These are phyloP conservation scores for Plenodomus tracheiphilus DNA, from an alignment of 2,329 filamentous ascomycete species.

Conservation along the genomic window DNA sequence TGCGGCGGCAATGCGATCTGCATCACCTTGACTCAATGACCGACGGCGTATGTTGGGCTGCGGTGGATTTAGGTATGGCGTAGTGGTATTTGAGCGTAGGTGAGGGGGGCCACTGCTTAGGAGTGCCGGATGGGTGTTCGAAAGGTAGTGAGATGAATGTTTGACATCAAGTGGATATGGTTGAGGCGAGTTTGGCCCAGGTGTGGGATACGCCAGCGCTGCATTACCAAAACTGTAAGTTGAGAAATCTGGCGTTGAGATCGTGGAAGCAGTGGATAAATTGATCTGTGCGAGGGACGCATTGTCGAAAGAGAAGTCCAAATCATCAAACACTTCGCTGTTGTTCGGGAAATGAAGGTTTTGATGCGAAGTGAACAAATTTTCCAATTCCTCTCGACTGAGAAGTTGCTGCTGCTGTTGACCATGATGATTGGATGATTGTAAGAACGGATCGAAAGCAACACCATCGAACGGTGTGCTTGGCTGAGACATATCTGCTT, in stretches of 20 bases:
- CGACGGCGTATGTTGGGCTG: constrained; percentile 25
- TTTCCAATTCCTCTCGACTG: constrained; percentile 12
- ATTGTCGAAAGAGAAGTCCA: constrained; percentile 6
- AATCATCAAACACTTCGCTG: constrained; percentile 10
- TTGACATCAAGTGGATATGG: constrained; percentile 21
- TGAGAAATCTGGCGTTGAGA: constrained; percentile 15
- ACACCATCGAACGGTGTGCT: constrained; percentile 4
- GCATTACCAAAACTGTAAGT: constrained; percentile 13
- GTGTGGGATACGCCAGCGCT: constrained; percentile 12
- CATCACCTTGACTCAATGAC: constrained; percentile 33
- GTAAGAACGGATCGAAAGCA: constrained; percentile 2
- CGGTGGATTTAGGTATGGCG: constrained; percentile 2
- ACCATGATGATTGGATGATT: constrained; percentile 5
- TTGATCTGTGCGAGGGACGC: neutral
- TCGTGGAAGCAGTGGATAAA: constrained; percentile 7
- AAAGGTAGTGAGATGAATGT: constrained; percentile 2
- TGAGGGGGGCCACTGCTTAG: constrained; percentile 7
- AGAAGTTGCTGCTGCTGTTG: constrained; percentile 1
- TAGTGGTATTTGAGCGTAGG: constrained; percentile 9
- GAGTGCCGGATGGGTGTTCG: neutral
- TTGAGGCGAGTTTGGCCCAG: constrained; percentile 14
- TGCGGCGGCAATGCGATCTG: constrained; percentile 11
- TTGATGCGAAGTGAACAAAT: constrained; percentile 10
- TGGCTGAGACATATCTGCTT: constrained; percentile 25
- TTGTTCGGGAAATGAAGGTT: constrained; percentile 7